phyloP scores from a whole-genome alignment of 1,284 basidiomycete genomes.

The Agaricales sp. region DNA sequence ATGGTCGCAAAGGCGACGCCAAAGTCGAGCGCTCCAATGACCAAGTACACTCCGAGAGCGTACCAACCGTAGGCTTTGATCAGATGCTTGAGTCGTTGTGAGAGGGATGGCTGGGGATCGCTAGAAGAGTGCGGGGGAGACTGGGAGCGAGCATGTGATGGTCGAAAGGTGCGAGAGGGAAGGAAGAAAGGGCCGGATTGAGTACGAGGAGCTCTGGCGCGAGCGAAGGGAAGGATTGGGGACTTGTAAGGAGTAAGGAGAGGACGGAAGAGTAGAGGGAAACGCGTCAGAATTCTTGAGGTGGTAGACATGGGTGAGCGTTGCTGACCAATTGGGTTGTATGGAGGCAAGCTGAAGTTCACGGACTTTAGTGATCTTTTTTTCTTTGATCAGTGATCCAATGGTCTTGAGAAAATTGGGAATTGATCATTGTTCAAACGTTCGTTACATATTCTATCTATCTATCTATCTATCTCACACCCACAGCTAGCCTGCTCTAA shows the following conservation, averaged over 20 bases:
- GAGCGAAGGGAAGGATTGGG: slow-evolving; percentile 16
- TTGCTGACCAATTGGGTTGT: too few species aligned
- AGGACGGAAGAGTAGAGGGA: slow-evolving; percentile 39
- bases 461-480: too few species aligned
- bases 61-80: slow-evolving; percentile 92
- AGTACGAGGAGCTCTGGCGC: neutral
- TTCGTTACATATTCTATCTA: too few species aligned
- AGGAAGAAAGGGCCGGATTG: neutral
- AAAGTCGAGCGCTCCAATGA: slow-evolving; percentile 71
- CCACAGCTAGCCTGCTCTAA: too few species aligned
- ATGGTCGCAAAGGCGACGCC: slow-evolving; percentile 75
- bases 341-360: too few species aligned
- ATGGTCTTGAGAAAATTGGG: too few species aligned
- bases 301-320: slow-evolving; percentile 14
- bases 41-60: slow-evolving; percentile 78
- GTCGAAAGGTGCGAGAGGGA: neutral
- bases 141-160: slow-evolving; percentile 2
- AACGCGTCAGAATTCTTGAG: slow-evolving; percentile 25
- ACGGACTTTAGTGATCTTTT: too few species aligned
- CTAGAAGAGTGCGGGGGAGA: slow-evolving; percentile 17
- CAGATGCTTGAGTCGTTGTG: slow-evolving; percentile 74
- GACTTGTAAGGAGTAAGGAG: slow-evolving; percentile 25
- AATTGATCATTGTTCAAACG: too few species aligned
- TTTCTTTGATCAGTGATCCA: too few species aligned
- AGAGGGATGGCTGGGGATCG: slow-evolving; percentile 40